Base-by-base conservation (phyloP, 257 asterid genomes). In the Gardenia jasminoides region DNA sequence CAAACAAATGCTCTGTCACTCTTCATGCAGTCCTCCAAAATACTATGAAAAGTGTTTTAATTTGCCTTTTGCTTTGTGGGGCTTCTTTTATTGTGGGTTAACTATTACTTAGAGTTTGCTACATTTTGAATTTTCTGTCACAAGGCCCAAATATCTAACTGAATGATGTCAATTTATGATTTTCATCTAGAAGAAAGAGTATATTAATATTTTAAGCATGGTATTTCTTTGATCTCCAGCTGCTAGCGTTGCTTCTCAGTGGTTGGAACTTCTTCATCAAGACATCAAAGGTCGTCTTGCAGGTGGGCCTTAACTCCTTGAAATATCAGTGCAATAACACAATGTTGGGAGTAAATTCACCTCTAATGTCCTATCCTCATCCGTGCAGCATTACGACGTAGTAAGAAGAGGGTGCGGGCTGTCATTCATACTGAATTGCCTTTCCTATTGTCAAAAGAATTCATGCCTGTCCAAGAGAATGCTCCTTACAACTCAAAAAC, bases 221-320 rank as follows among this genome's bases (percentile, higher is more conserved):
- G 72, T 20, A 1, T 8, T 56, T 59, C 74, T 78, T 72, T 80
- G 43, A 72, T 82, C 80, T 89, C 41, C 93, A 94, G 98, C 97
- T 79, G 97, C 98, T 26, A 91, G 86, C 83, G 90, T 92, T 47
- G 99, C 99, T 84, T 90, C 96, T 39, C 98, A 93, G 56, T 96
- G 99, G 99, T 79, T 96, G 95, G 99, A 91, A 62, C 96, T 96
- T 84, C 90, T 96, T 84, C 89, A 83, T 80, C 98, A 92, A 84
- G 99, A 96, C 83, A 88, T 91, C 44, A 86, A 71, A 82, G 97
- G 97, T 22, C 98, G 99, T 43, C 96, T 96, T 80, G 90, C 97
- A 59, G 98, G 99, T 88, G 82, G 7, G 69, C 31, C 74, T 81
- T 73, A 44, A 71, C 71, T 75, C 77, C 69, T 76, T 7, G 31